Evolutionary conservation across 345 rosid species (phyloP).

Genomic region (Camelina hispida): DNA sequence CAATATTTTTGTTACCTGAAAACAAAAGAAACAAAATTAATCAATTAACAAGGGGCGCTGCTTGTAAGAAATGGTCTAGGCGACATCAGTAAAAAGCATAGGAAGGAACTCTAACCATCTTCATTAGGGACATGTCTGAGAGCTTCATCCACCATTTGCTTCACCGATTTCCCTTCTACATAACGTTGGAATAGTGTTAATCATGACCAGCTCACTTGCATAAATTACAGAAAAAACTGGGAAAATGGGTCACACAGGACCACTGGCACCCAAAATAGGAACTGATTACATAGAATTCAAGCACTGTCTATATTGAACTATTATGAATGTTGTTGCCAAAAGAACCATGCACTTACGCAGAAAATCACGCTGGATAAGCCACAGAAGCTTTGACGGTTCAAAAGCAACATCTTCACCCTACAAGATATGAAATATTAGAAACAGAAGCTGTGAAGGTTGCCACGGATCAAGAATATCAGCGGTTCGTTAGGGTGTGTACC

Average conservation of each 20-base stretch:
- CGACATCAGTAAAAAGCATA: constrained; percentile 9
- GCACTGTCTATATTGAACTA: constrained; percentile 4
- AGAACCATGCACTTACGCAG: constrained; percentile 66
- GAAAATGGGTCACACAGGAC: constrained; percentile 31
- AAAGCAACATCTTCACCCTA: constrained; percentile 99
- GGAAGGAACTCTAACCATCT: constrained; percentile 60
- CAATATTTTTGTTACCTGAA: constrained; percentile 93
- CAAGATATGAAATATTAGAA: constrained; percentile 39
- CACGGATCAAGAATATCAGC: constrained; percentile 31
- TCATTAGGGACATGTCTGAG: constrained; percentile 82
- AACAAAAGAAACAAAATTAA: constrained; percentile 41
- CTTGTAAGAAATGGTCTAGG: constrained; percentile 25
- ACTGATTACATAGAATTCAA: background rate
- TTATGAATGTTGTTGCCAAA: constrained; percentile 18
- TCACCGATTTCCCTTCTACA: constrained; percentile 95
- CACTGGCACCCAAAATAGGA: constrained; percentile 13
- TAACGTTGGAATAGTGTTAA: constrained; percentile 36
- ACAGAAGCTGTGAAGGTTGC: constrained; percentile 25
- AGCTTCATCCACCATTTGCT: constrained; percentile 98
- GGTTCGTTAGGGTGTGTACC: constrained; percentile 57
- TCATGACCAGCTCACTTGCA: constrained; percentile 23
- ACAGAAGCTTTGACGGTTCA: constrained; percentile 92
- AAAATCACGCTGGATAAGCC: constrained; percentile 99
- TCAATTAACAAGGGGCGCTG: constrained; percentile 31
- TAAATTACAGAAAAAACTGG: constrained; percentile 9